phyloP scores from a whole-genome alignment of 163 green algal genomes.

The Chloromonas sp. region DNA sequence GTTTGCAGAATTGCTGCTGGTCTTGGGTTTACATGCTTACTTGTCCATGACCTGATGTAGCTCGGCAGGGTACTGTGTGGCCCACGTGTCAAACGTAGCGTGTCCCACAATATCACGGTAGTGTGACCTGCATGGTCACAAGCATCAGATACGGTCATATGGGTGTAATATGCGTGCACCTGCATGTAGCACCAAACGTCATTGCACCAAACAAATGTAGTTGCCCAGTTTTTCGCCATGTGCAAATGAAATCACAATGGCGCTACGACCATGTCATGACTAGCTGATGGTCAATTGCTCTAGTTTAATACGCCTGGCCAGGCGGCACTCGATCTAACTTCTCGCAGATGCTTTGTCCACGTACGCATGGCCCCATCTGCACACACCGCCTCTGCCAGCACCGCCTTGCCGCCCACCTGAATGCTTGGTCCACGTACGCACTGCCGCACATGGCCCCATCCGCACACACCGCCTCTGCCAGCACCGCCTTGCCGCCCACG shows the following conservation, averaged over 20 bases:
- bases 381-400: constrained; percentile 16
- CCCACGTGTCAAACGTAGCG: neutral
- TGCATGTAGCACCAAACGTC: neutral
- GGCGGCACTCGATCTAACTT: no score
- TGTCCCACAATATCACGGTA: neutral
- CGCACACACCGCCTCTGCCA: constrained; percentile 14
- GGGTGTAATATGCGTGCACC: no score
- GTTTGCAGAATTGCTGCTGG: no score
- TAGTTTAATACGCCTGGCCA: neutral
- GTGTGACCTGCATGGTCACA: neutral
- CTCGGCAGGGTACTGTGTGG: neutral
- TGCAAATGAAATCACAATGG: no score
- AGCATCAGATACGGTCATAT: neutral
- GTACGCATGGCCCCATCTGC: constrained; percentile 7
- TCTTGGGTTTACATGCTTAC: neutral
- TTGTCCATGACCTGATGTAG: neutral
- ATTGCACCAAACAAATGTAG: neutral
- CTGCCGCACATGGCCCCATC: constrained; percentile 11
- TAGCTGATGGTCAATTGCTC: no score
- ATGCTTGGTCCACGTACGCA: constrained; percentile 6
- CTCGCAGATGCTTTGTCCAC: no score
- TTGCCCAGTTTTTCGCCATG: neutral
- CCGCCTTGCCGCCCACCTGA: neutral
- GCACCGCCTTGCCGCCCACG: neutral
- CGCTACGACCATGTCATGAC: no score